Conservation (phyloP, 2,329 filamentous ascomycete genomes). For the Huntiella decipiens region DNA sequence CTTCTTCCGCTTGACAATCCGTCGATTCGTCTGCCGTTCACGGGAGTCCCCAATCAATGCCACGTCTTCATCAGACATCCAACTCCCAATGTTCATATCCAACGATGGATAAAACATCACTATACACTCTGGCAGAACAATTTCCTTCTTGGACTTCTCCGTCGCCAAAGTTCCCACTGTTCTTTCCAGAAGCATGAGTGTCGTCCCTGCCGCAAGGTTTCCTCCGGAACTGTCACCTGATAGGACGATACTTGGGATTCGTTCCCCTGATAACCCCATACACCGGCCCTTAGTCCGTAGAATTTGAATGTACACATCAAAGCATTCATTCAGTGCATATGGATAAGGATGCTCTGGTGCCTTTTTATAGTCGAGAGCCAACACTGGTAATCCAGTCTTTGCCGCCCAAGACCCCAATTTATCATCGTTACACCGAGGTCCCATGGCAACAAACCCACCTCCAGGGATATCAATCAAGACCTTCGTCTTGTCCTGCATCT, state of each 20-base stretch:
- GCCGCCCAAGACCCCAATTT: slow-evolving; percentile 85
- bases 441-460: slow-evolving; percentile 93
- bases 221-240: slow-evolving; percentile 31
- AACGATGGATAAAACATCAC: slow-evolving; percentile 76
- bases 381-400: slow-evolving; percentile 67
- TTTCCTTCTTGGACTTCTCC: slow-evolving; percentile 25
- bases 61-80: slow-evolving; percentile 99
- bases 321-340: slow-evolving; percentile 29
- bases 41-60: slow-evolving; percentile 71
- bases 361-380: slow-evolving; percentile 69
- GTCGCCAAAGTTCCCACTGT: slow-evolving; percentile 21
- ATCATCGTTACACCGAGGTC: slow-evolving; percentile 84
- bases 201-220: slow-evolving; percentile 43
- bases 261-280: slow-evolving; percentile 24
- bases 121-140: slow-evolving; percentile 62
- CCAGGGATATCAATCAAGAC: slow-evolving; percentile 81
- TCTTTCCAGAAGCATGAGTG: slow-evolving; percentile 76
- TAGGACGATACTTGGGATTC: slow-evolving; percentile 24
- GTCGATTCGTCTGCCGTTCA: slow-evolving; percentile 56
- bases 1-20: slow-evolving; percentile 65
- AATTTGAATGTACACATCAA: slow-evolving; percentile 25
- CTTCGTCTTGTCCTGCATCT: slow-evolving; percentile 56
- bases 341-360: slow-evolving; percentile 33
- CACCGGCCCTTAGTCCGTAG: slow-evolving; percentile 23
- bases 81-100: slow-evolving; percentile 95